Base-by-base conservation (phyloP, 495 filamentous ascomycete species). In the Patellaria atrata region DNA sequence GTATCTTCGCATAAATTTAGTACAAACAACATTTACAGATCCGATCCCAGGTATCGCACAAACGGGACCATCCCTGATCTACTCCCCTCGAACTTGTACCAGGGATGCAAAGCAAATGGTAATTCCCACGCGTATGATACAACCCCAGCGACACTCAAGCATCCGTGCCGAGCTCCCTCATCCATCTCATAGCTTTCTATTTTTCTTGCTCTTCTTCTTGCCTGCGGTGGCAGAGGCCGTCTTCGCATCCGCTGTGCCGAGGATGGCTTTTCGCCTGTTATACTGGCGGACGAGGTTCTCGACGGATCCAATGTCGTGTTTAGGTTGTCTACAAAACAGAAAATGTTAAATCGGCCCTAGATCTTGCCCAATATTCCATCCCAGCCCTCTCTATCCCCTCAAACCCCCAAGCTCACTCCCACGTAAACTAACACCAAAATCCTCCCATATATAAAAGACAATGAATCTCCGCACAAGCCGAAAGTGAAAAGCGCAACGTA, bases 231-330 rank as follows among this genome's bases (percentile, higher is more conserved):
- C n/a, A n/a, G n/a, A n/a, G n/a, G n/a, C 27, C 22, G 36, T 35
- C 25, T 54, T 47, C 8, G 33, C 45, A 29, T 47, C 49, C 17
- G 32, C 45, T 9, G 40, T 44, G 21, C 56, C 56, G 44, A 75
- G 57, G 22, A 57, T 64, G 29, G 55, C 60, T 56, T 67, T 75
- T 53, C 67, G 62, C 52, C 71, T 64, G 45, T 75, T 59, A 52
- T 84, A 85, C 50, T 70, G 64, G 49, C 60, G 52, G 18, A 85
- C 81, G 41, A 82, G 62, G 40, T 71, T 73, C 65, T 82, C 73
- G 34, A 83, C 77, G 37, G 62, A 71, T 12, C 79, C 70, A 35
- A 71, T 57, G 54, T 82, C 76, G 51, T 83, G 79, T 52, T 70
- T 69, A 28, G 67, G 62, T 55, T 77, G 51, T 48, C 71, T 75